A percentile compares a stretch with the other conserved stretches of the same genome.
These are phyloP conservation scores for Cladosporium sp. DNA, from an alignment of 2,329 filamentous ascomycete genomes.

Conservation along the genomic window DNA sequence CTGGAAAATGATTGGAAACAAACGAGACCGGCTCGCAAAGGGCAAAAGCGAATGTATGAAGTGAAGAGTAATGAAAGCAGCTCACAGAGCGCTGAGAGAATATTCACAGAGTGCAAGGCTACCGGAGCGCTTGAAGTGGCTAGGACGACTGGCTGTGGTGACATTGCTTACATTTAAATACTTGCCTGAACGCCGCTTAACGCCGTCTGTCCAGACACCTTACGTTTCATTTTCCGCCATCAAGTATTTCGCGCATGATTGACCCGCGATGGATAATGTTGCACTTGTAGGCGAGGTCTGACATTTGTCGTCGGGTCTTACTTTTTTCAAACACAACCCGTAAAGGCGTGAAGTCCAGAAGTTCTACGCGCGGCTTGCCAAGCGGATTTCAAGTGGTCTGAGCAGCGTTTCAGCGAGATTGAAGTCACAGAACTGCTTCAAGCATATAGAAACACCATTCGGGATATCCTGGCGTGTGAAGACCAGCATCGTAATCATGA, in stretches of 20 bases:
- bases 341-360: neutral
- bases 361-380: neutral
- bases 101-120: neutral
- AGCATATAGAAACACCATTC: neutral
- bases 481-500: neutral
- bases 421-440: neutral
- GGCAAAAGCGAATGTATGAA: neutral
- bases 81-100: conserved; percentile 2
- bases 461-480: neutral
- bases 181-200: neutral
- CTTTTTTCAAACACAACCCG: neutral
- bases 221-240: neutral
- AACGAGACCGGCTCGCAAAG: neutral
- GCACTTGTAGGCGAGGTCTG: neutral
- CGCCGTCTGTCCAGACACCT: neutral
- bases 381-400: neutral
- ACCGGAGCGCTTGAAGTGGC: conserved; percentile 5
- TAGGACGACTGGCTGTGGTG: neutral
- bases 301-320: neutral
- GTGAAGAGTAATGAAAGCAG: neutral
- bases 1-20: neutral
- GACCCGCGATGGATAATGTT: neutral
- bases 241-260: neutral
- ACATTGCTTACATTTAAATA: neutral
- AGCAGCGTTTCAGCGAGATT: neutral